A percentile compares a stretch with the other conserved stretches of the same genome.
Evolutionary conservation across 2,329 filamentous ascomycete species (phyloP).

Genomic region (Verticillium zaregamsianum): DNA sequence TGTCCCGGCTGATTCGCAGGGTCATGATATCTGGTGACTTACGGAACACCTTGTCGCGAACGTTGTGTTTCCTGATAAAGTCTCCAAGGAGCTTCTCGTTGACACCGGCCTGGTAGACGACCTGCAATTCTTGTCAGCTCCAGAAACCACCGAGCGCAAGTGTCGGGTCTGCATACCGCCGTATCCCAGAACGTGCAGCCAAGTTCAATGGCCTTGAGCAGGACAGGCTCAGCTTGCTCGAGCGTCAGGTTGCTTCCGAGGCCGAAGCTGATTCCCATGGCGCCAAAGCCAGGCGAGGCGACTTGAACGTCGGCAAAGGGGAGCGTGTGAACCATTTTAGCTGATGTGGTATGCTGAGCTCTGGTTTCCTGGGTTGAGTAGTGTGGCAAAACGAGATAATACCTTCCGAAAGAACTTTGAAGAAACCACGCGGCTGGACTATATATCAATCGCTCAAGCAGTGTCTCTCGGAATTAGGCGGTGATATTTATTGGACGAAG

Average conservation of each 20-base stretch:
- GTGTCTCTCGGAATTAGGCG: neutral
- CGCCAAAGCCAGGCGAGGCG: conserved; percentile 40
- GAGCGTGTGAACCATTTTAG: conserved; percentile 33
- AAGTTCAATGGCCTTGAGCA: conserved; percentile 42
- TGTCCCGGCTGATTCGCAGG: neutral
- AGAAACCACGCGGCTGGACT: too few relatives aligned
- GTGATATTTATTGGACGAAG: neutral
- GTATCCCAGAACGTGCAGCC: conserved; percentile 43
- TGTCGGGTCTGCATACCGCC: conserved; percentile 26
- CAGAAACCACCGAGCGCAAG: neutral
- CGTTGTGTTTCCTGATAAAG: conserved; percentile 45
- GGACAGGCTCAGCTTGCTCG: conserved; percentile 42
- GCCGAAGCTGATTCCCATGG: conserved; percentile 43
- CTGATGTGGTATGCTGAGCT: neutral
- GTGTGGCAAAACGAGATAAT: too few relatives aligned
- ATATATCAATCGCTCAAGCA: too few relatives aligned
- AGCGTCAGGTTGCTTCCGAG: conserved; percentile 35
- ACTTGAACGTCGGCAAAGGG: conserved; percentile 33
- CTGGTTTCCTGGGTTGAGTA: too few relatives aligned
- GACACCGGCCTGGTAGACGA: conserved; percentile 39
- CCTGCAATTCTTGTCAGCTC: conserved; percentile 20
- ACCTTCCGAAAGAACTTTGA: too few relatives aligned
- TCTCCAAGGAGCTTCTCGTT: conserved; percentile 47
- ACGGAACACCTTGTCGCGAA: conserved; percentile 46
- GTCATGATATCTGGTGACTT: conserved; percentile 10